Evolutionary conservation across 768 basidiomycete species (phyloP).

Genomic region (Hortiboletus flavorubellus): DNA sequence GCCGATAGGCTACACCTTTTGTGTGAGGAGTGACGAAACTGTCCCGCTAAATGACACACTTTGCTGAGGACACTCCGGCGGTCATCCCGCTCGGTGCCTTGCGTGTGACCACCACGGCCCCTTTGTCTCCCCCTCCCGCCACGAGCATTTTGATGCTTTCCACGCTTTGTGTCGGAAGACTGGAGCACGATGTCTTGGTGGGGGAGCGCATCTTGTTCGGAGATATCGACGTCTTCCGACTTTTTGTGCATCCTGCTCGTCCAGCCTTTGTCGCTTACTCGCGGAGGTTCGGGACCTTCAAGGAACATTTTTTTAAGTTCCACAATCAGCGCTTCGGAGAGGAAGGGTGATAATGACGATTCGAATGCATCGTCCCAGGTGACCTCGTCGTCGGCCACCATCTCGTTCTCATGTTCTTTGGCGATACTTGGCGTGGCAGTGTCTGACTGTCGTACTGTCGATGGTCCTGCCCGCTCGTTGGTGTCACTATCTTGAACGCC

Average conservation of each 20-base stretch:
- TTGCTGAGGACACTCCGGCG: conserved; percentile 75
- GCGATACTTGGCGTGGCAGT: background rate
- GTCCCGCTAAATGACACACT: conserved; percentile 46
- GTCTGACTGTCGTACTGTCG: conserved; percentile 3
- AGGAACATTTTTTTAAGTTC: conserved; percentile 71
- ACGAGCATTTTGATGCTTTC: conserved; percentile 40
- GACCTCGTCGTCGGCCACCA: conserved; percentile 28
- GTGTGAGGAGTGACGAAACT: conserved; percentile 13
- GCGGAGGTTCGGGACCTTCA: conserved; percentile 78
- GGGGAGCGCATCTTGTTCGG: conserved; percentile 6
- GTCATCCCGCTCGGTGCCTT: conserved; percentile 52
- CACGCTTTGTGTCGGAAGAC: conserved; percentile 31
- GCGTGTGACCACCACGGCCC: conserved; percentile 39
- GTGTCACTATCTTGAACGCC: conserved; percentile 8
- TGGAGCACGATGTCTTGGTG: conserved; percentile 15
- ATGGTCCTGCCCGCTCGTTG: background rate
- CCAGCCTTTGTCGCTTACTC: conserved; percentile 76
- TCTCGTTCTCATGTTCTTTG: background rate
- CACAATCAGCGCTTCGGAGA: conserved; percentile 57
- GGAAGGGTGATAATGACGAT: conserved; percentile 53
- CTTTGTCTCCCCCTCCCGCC: conserved; percentile 46
- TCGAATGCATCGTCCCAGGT: conserved; percentile 69
- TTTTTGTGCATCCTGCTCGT: conserved; percentile 42
- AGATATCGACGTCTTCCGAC: conserved; percentile 23
- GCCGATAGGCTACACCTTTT: conserved; percentile 61